These are phyloP conservation scores for Rhynchosporium graminicola DNA, from an alignment of 2,329 filamentous ascomycete genomes.

Conservation along the genomic window DNA sequence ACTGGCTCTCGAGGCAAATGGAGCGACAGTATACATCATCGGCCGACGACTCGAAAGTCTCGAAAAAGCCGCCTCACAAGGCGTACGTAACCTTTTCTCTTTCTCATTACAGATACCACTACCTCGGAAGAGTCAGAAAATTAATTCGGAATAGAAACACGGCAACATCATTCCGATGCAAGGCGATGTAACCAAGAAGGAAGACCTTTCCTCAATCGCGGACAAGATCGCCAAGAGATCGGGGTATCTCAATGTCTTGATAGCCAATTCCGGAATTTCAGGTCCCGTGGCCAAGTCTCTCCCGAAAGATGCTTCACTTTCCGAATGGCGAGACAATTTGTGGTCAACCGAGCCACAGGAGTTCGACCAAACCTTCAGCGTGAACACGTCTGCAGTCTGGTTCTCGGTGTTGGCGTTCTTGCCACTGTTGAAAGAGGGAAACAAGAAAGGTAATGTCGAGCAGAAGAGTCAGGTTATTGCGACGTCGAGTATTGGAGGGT, in stretches of 20 bases:
- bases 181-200: constrained; percentile 63
- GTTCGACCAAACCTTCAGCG: constrained; percentile 60
- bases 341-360: constrained; percentile 61
- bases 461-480: background rate
- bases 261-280: constrained; percentile 59
- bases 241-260: constrained; percentile 60
- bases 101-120: background rate
- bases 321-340: constrained; percentile 40
- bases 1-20: constrained; percentile 53
- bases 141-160: constrained; percentile 22
- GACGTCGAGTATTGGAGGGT: constrained; percentile 40
- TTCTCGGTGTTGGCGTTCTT: constrained; percentile 70
- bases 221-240: constrained; percentile 55
- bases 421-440: constrained; percentile 64
- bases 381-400: constrained; percentile 66
- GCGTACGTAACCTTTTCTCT: background rate
- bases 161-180: constrained; percentile 33
- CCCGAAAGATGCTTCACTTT: constrained; percentile 37
- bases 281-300: constrained; percentile 45
- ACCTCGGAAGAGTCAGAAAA: background rate
- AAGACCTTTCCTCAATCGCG: constrained; percentile 57
- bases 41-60: constrained; percentile 53
- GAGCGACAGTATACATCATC: constrained; percentile 57
- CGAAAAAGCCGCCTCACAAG: constrained; percentile 45
- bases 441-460: constrained; percentile 48